Percentiles rank a stretch among this genome's conserved stretches.
phyloP scores from a whole-genome alignment of 2,329 filamentous ascomycete genomes.

The Rhytidhysteron rufulum region DNA sequence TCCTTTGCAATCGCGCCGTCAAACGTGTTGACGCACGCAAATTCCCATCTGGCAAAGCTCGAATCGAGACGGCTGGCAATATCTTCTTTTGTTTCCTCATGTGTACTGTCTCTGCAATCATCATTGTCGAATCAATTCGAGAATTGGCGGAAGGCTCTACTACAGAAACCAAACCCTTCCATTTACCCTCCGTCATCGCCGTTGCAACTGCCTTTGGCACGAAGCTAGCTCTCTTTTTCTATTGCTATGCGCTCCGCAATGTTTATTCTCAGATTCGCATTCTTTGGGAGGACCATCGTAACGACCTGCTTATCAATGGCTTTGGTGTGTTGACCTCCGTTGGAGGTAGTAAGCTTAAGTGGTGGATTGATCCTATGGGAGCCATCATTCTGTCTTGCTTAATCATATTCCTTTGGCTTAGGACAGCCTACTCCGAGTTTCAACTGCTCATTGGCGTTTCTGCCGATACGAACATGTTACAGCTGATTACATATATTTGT shows the following conservation, averaged over 20 bases:
- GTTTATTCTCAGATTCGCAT: conserved; percentile 90
- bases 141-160: conserved; percentile 58
- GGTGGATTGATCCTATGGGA: conserved; percentile 95
- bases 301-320: conserved; percentile 95
- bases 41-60: conserved; percentile 88
- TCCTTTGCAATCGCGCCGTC: conserved; percentile 83
- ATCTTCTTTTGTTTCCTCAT: conserved; percentile 96
- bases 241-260: conserved; percentile 88
- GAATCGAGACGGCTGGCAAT: conserved; percentile 92
- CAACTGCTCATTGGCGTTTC: conserved; percentile 85
- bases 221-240: conserved; percentile 79
- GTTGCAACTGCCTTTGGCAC: conserved; percentile 80
- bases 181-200: conserved; percentile 79
- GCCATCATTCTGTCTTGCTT: conserved; percentile 78
- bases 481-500: conserved; percentile 93
- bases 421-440: conserved; percentile 85
- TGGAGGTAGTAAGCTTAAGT: conserved; percentile 80
- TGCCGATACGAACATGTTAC: conserved; percentile 78
- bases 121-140: conserved; percentile 81
- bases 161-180: conserved; percentile 58
- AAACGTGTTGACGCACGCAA: conserved; percentile 78
- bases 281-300: conserved; percentile 94
- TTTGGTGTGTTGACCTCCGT: conserved; percentile 88
- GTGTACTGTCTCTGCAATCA: conserved; percentile 84
- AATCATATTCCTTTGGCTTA: conserved; percentile 76